Evolutionary conservation across 768 basidiomycete species (phyloP).

Genomic region (Auricularia sp.): DNA sequence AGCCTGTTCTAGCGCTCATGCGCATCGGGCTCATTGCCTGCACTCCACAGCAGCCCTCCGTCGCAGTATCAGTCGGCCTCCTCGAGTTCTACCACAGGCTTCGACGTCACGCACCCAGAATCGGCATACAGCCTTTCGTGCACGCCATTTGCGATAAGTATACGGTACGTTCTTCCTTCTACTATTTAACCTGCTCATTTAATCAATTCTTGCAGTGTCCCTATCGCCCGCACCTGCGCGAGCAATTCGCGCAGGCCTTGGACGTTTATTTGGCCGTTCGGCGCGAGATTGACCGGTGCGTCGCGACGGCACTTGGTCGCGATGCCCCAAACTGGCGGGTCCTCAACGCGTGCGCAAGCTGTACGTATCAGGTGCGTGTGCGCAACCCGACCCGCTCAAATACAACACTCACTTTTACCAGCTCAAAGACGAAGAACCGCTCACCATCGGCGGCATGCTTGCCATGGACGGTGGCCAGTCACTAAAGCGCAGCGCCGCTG

Average conservation of each 20-base stretch:
- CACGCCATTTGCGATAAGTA: not conserved
- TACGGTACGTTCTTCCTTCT: not conserved
- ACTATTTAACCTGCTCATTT: not conserved
- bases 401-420: not conserved
- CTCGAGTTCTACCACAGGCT: not conserved
- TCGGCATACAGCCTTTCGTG: not conserved
- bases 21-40: not conserved
- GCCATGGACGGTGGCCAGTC: not conserved
- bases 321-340: conserved; percentile 8
- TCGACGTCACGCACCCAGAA: not conserved
- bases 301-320: conserved; percentile 7
- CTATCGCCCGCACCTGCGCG: not conserved
- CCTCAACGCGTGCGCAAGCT: conserved; percentile 7
- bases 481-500: not conserved
- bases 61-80: not conserved
- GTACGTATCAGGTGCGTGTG: conserved; percentile 2
- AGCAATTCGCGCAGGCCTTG: conserved; percentile 7
- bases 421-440: not conserved
- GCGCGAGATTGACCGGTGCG: not conserved
- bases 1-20: not conserved
- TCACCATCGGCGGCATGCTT: not conserved
- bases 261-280: conserved; percentile 7
- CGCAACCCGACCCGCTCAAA: not conserved
- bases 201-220: not conserved
- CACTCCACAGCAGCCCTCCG: not conserved